phyloP scores from a whole-genome alignment of 2,329 filamentous ascomycete genomes.

The Proliferodiscus dingleyae region DNA sequence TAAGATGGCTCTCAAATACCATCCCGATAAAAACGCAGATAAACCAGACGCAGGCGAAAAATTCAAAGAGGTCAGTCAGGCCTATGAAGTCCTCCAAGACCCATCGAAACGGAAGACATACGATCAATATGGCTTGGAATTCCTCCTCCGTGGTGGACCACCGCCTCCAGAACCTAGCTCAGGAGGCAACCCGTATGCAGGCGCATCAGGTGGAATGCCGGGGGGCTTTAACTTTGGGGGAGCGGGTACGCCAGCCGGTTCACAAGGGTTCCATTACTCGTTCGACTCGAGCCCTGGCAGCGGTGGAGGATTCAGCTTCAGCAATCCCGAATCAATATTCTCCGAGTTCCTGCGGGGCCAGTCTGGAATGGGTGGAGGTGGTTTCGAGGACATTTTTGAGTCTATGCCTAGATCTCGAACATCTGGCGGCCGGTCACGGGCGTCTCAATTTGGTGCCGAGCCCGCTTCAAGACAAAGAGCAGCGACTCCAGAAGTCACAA shows the following conservation, averaged over 20 bases:
- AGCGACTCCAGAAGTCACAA: constrained; percentile 80
- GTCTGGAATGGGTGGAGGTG: constrained; percentile 39
- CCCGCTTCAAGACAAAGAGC: constrained; percentile 36
- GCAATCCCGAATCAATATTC: constrained; percentile 79
- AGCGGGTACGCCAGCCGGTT: constrained; percentile 47
- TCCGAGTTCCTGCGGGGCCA: constrained; percentile 68
- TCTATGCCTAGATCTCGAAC: constrained; percentile 32
- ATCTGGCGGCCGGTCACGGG: constrained; percentile 41
- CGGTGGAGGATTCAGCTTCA: constrained; percentile 71
- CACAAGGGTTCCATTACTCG: constrained; percentile 43
- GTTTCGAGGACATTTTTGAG: constrained; percentile 50
- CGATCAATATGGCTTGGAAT: constrained; percentile 91
- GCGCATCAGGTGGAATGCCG: constrained; percentile 49
- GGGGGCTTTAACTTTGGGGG: constrained; percentile 44
- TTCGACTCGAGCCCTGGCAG: constrained; percentile 40
- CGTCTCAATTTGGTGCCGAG: constrained; percentile 37
- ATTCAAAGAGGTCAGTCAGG: constrained; percentile 97
- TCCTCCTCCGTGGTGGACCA: constrained; percentile 75
- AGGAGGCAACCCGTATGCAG: constrained; percentile 54
- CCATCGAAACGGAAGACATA: constrained; percentile 95
- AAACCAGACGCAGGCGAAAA: constrained; percentile 81
- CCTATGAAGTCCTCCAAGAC: constrained; percentile 96
- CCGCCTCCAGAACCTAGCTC: constrained; percentile 56
- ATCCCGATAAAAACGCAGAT: constrained; percentile 98
- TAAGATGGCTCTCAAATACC: constrained; percentile 84